A percentile compares a stretch with the other conserved stretches of the same genome.
These are phyloP conservation scores for Gloeostereum incarnatum DNA, from an alignment of 768 basidiomycete genomes.

Conservation along the genomic window DNA sequence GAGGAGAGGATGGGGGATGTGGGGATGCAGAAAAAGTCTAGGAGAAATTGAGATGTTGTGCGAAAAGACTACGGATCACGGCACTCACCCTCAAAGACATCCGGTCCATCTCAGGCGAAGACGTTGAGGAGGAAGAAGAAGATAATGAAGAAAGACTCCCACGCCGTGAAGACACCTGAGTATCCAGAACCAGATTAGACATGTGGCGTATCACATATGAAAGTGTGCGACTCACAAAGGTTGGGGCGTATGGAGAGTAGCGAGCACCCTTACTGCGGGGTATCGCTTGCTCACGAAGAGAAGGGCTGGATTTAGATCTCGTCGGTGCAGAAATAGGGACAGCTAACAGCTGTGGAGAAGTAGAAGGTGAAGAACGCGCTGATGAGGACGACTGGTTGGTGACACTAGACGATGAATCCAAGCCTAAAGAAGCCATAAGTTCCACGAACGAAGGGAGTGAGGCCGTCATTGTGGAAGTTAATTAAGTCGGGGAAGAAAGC, in stretches of 20 bases:
- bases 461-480: constrained; percentile 38
- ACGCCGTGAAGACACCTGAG: constrained; percentile 31
- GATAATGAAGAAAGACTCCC: constrained; percentile 39
- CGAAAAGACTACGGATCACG: constrained; percentile 2
- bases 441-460: constrained; percentile 81
- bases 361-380: constrained; percentile 36
- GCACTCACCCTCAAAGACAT: constrained; percentile 25
- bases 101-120: constrained; percentile 23
- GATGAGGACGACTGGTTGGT: constrained; percentile 29
- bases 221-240: constrained; percentile 17
- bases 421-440: constrained; percentile 77
- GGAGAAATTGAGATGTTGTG: constrained; percentile 1
- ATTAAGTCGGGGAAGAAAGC: too few relatives aligned
- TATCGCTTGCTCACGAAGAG: constrained; percentile 27
- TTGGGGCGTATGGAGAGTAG: constrained; percentile 41
- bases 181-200: constrained; percentile 5
- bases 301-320: constrained; percentile 35
- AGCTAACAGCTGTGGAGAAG: constrained; percentile 25
- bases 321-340: constrained; percentile 22
- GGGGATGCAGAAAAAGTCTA: constrained; percentile 31
- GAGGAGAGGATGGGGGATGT: constrained; percentile 28
- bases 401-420: constrained; percentile 39
- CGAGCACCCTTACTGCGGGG: constrained; percentile 28
- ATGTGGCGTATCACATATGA: neutral
- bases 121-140: constrained; percentile 17